These are phyloP conservation scores for Apiotrichum mycotoxinovorans DNA, from an alignment of 1,284 basidiomycete species.

Conservation along the genomic window DNA sequence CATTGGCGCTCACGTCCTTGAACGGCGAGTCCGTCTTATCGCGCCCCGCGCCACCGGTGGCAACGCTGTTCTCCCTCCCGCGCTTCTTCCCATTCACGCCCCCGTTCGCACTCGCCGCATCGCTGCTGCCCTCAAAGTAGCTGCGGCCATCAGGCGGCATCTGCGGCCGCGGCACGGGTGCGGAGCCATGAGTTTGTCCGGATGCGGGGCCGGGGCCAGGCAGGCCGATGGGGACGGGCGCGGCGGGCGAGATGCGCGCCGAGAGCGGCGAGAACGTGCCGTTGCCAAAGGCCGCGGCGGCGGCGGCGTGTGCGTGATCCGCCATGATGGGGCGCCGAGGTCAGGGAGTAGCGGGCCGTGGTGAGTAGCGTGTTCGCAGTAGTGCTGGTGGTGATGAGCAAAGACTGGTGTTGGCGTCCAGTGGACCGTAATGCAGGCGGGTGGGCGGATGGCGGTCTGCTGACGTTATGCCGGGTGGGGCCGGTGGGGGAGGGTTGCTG, in stretches of 20 bases:
- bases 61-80: neutral
- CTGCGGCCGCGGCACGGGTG: neutral
- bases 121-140: constrained; percentile 5
- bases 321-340: neutral
- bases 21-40: neutral
- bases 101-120: neutral
- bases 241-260: neutral
- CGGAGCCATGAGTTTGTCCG: neutral
- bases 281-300: neutral
- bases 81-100: too few relatives aligned
- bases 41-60: neutral
- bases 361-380: too few relatives aligned
- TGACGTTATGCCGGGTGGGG: too few relatives aligned
- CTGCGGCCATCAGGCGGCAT: constrained; percentile 8
- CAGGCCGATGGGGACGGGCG: neutral
- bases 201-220: neutral
- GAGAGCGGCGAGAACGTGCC: constrained; percentile 4
- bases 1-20: neutral
- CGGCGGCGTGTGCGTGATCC: neutral
- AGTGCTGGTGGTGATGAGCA: too few relatives aligned
- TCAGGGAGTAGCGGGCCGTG: too few relatives aligned
- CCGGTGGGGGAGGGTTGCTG: too few relatives aligned
- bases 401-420: too few relatives aligned
- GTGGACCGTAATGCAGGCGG: too few relatives aligned
- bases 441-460: too few relatives aligned